Base-by-base conservation (phyloP, 1,284 basidiomycete species). In the Ganoderma sinense region DNA sequence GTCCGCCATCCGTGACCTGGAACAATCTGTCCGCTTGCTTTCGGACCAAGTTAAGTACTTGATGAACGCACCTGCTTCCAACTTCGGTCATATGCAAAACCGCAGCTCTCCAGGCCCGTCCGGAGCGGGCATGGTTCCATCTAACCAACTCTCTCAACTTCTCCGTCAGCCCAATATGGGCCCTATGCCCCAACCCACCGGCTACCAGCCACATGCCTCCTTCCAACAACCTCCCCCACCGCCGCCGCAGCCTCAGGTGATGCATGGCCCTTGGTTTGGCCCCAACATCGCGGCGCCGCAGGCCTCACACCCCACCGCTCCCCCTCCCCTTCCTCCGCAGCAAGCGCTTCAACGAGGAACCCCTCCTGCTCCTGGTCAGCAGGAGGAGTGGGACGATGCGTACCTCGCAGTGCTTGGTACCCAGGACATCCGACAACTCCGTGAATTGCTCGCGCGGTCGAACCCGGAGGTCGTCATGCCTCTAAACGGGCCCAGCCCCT, bases 351-450 rank as follows among this genome's bases (percentile, higher is more conserved):
- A 71, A 70, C 84, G 86, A 48, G 84, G 88, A 23, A 80, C 80
- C 8, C 89, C 90, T n/a, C 87, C 88, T 7, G 81, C 84, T 58
- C 65, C 72, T 41, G 72, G 72, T 18, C 87, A 87, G 76, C 74
- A 85, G 64, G 93, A 94, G 77, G 91, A 94, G 73, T 93, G 93
- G 93, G 91, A 94, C 75, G 92, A 94, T 76, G 89, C 89, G n/a
- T 92, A 92, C 79, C 82, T 94, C 55, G 86, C 87, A 20, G 90
- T 94, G 62, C 82, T 94, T 64, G 88, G 89, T 71, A 89, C 88
- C 39, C 91, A 94, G 79, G 93, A 94, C 76, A 77, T 86, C 33
- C 83, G 86, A 73, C 91, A 93, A 80, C 86, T 95, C 67, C 89
- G 91, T 36, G 91, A 93, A 76, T 80, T 95, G 55, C 82, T 95